Conservation (phyloP, 2,329 filamentous ascomycete genomes). For the Venturia nashicola region DNA sequence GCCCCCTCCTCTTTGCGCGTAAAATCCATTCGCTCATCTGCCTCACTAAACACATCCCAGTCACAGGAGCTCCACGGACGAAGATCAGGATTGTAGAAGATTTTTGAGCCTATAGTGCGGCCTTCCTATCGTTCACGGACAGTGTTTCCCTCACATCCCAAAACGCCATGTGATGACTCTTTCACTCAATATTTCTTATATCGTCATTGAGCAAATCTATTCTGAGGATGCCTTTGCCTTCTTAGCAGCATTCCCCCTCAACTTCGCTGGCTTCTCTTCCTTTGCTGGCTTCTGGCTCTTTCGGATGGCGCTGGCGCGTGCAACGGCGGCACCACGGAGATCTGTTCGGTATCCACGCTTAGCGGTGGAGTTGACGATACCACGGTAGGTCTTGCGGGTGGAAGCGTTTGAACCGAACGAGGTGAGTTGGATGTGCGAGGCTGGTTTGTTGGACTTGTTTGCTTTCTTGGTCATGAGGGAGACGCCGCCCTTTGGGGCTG, state of each 20-base stretch:
- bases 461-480: constrained; percentile 76
- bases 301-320: constrained; percentile 78
- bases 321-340: constrained; percentile 52
- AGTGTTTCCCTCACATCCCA: neutral
- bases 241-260: constrained; percentile 66
- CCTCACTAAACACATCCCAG: neutral
- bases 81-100: neutral
- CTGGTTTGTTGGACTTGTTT: constrained; percentile 60
- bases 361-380: constrained; percentile 69
- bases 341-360: constrained; percentile 67
- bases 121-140: neutral
- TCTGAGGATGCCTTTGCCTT: constrained; percentile 36
- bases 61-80: neutral
- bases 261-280: constrained; percentile 60
- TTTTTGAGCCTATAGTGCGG: neutral
- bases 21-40: neutral
- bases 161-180: constrained; percentile 3
- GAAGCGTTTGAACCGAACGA: constrained; percentile 61
- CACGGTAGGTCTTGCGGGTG: constrained; percentile 78
- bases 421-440: constrained; percentile 49
- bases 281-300: constrained; percentile 68
- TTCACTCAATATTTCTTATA: neutral
- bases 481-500: constrained; percentile 67
- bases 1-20: no score
- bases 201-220: neutral